phyloP scores from a whole-genome alignment of 75 land plant species.

The Picea glauca region DNA sequence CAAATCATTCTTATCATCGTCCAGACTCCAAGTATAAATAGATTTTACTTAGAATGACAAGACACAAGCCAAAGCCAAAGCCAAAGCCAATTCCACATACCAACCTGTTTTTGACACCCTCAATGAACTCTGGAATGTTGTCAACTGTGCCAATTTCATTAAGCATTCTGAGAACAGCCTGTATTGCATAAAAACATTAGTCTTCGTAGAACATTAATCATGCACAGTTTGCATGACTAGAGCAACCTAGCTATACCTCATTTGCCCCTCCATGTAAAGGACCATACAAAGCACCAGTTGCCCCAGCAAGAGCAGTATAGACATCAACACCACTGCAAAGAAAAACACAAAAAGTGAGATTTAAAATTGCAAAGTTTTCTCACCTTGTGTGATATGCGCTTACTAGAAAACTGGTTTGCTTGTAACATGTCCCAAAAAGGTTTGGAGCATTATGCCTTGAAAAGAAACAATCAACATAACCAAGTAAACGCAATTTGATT shows the following conservation, averaged over 20 bases:
- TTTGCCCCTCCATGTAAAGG: slow-evolving; percentile 99
- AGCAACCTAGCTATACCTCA: slow-evolving; percentile 56
- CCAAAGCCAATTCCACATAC: too few species aligned
- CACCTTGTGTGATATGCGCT: too few species aligned
- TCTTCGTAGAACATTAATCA: neutral
- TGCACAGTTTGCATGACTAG: neutral
- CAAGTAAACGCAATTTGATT: too few species aligned
- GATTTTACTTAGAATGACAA: too few species aligned
- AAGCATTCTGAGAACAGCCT: slow-evolving; percentile 99
- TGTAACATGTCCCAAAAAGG: too few species aligned
- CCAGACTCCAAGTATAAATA: too few species aligned
- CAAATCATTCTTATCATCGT: neutral
- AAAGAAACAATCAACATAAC: too few species aligned
- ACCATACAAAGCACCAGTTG: slow-evolving; percentile 98
- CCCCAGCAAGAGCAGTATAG: slow-evolving; percentile 97
- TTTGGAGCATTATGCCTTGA: too few species aligned
- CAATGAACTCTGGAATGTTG: slow-evolving; percentile 93
- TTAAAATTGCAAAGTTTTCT: too few species aligned
- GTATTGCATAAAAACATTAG: slow-evolving; percentile 13
- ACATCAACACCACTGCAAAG: slow-evolving; percentile 97
- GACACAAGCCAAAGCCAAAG: too few species aligned
- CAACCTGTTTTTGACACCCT: slow-evolving; percentile 96
- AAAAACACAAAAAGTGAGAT: slow-evolving; percentile 1
- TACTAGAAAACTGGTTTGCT: too few species aligned
- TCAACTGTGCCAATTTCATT: slow-evolving; percentile 89